Conservation (phyloP, 2,329 filamentous ascomycete genomes). For the Drechslerella coelobrocha region DNA sequence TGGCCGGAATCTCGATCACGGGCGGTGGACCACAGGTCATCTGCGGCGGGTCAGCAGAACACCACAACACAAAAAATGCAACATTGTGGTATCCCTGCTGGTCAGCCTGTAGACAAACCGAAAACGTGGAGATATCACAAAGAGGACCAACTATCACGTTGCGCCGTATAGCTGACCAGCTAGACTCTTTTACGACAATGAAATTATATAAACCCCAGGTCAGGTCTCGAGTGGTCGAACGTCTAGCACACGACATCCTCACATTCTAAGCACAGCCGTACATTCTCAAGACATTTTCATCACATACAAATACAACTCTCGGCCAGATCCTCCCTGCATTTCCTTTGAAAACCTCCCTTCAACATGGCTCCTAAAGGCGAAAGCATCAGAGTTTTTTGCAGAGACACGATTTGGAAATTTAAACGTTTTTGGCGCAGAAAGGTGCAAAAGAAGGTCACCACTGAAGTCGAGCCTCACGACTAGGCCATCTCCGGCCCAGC, state of each 20-base stretch:
- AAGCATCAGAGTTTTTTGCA: slow-evolving; percentile 41
- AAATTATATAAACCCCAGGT: slow-evolving; percentile 45
- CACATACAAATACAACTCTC: not conserved
- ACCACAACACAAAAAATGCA: slow-evolving; percentile 49
- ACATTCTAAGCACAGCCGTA: not conserved
- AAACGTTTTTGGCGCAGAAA: slow-evolving; percentile 44
- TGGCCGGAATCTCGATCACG: not conserved
- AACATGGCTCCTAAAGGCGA: slow-evolving; percentile 27
- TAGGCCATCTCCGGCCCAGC: slow-evolving; percentile 3
- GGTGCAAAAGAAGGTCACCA: slow-evolving; percentile 43
- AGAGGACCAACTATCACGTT: slow-evolving; percentile 39
- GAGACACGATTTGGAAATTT: slow-evolving; percentile 40
- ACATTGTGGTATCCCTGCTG: slow-evolving; percentile 4
- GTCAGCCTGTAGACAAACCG: slow-evolving; percentile 17
- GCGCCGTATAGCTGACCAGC: slow-evolving; percentile 24
- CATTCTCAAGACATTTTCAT: not conserved
- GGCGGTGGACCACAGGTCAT: slow-evolving; percentile 22
- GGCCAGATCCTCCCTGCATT: not conserved
- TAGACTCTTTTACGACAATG: slow-evolving; percentile 11
- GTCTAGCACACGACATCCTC: slow-evolving; percentile 29
- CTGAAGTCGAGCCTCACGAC: slow-evolving; percentile 46
- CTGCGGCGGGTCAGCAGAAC: slow-evolving; percentile 41
- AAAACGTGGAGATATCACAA: slow-evolving; percentile 46
- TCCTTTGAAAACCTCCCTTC: not conserved
- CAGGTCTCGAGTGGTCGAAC: slow-evolving; percentile 30